Conservation (phyloP, 805 yeast genomes). For the Pichia gijzeniarum region DNA sequence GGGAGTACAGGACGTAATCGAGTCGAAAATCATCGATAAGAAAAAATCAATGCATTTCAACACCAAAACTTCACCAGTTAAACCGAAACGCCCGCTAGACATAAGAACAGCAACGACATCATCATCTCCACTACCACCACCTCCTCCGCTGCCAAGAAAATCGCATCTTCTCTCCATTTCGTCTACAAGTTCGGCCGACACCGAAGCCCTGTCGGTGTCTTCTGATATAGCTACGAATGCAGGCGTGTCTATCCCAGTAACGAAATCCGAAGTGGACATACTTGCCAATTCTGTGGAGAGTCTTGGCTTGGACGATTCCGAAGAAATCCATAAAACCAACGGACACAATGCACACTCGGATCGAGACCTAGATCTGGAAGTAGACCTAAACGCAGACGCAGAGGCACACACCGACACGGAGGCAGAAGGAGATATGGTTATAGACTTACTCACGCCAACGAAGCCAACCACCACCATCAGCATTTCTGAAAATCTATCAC, state of each 20-base stretch:
- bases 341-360: no score
- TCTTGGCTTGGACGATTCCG: conserved; percentile 3
- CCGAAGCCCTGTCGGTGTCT: background rate
- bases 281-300: conserved; percentile 5
- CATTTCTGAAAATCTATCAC: background rate
- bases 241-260: conserved; percentile 4
- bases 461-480: conserved; percentile 1
- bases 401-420: background rate
- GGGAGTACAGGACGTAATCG: conserved; percentile 7
- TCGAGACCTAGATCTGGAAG: no score
- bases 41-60: background rate
- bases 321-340: conserved; percentile 5
- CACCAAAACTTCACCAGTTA: conserved; percentile 7
- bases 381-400: no score
- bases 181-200: conserved; percentile 14
- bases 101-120: background rate
- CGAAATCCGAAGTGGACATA: conserved; percentile 8
- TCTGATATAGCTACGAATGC: conserved; percentile 1
- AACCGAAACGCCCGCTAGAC: background rate
- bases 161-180: conserved; percentile 15
- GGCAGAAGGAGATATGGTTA: conserved; percentile 1
- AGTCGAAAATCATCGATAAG: conserved; percentile 3
- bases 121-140: background rate
- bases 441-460: conserved; percentile 9
- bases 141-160: conserved; percentile 1